Conservation (phyloP, 257 asterid genomes). For the Przewalskia tangutica region DNA sequence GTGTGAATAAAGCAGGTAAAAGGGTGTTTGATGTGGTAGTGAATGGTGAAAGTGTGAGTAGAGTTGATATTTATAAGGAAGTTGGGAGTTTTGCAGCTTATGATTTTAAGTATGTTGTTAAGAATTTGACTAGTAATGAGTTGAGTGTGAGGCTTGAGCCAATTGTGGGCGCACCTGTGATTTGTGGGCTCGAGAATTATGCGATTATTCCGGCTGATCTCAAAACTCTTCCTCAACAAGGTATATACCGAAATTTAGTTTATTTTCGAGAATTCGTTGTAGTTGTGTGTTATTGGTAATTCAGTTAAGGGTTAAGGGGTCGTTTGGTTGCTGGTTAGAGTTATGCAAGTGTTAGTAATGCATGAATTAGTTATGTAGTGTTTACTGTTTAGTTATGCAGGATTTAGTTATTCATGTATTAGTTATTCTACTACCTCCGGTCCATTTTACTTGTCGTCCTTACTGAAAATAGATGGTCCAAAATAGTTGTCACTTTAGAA, state of each 20-base stretch:
- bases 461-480: too few species aligned
- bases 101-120: conserved; percentile 69
- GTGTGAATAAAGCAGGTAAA: conserved; percentile 61
- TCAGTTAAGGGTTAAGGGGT: neutral
- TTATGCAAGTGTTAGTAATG: too few species aligned
- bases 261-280: neutral
- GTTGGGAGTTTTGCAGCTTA: conserved; percentile 79
- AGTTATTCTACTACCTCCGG: too few species aligned
- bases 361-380: too few species aligned
- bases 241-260: conserved; percentile 14
- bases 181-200: conserved; percentile 92
- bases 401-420: too few species aligned
- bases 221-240: conserved; percentile 70
- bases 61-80: conserved; percentile 67
- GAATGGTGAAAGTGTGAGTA: conserved; percentile 55
- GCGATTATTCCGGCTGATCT: conserved; percentile 82
- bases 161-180: conserved; percentile 58
- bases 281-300: neutral
- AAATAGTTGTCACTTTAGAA: too few species aligned
- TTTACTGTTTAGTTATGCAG: too few species aligned
- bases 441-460: too few species aligned
- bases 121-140: conserved; percentile 52
- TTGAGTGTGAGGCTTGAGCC: conserved; percentile 65
- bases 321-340: too few species aligned
- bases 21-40: conserved; percentile 83